Evolutionary conservation across 805 yeast genomes (phyloP), one percentile per base, ranked within the genome.

Genomic region (Myxozyma lipomycoides): DNA sequence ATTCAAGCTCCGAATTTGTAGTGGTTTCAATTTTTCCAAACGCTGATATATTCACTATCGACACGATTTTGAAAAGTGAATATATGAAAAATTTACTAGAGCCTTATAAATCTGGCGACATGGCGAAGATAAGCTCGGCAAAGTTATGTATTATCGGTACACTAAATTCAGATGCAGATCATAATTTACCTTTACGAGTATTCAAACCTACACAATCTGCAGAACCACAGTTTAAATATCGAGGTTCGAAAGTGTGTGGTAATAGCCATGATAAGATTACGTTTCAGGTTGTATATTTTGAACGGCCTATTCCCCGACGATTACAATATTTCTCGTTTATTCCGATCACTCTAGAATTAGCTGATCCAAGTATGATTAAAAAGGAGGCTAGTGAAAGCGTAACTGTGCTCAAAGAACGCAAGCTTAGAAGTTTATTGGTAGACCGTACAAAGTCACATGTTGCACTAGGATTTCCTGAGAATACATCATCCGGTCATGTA

Each of bases 311-410:
- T 40, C 78, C 84, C 18, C 73, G 73, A 25, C 76, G 78, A 51
- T 74, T 90, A 73, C 95, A 89, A 58, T 87, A 85, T 64, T 84
- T 79, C 57, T 82, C 96, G 0, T 64, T 82, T 2, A 70, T 74
- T n/a, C 95, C 96, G 0, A 84, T 88, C 2, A 69, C 79, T 2
- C 73, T 89, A 7, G 83, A 82, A 15, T 64, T 76, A 12, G 68
- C 71, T 1, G 73, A 67, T 43, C 62, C 64, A 47, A 41, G 56
- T 17, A 59, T 50, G 25, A 46, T 46, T 43, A 48, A 32, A 17
- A 37, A 40, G 2, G 53, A 64, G 15, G 61, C 51, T 17, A 56
- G 63, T 30, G 58, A 52, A 21, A 64, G 63, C 42, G 67, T 66
- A 30, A 53, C 21, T 32, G 48, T 28, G 43, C 47, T 50, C 9